Base-by-base conservation (phyloP, 148 eudicot species). In the Beta vulgaris region DNA sequence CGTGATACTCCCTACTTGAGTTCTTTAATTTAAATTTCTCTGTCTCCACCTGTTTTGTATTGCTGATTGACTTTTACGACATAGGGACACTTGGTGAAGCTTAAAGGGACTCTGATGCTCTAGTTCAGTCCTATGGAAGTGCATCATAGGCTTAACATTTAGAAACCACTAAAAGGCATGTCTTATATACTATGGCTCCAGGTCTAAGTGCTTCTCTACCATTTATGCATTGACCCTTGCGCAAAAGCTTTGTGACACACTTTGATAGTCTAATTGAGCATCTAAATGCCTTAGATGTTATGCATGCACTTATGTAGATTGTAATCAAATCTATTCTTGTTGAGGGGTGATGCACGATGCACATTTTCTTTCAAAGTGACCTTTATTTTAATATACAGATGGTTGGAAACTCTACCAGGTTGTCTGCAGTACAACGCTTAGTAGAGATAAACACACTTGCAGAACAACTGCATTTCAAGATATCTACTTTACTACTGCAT, bases 401-500 rank as follows among this genome's bases (percentile, higher is more conserved):
- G 96, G 85, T 91, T 70, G 94, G 89, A 77, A 87, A 91, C 79
- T 89, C 99, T 68, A 95, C 98, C 75, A 88, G 93, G 83, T 83
- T 95, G 85, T 98, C 99, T 51, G 86, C 94, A 34, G 84, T 88
- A 75, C 99, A 95, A 70, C 94, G 98, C 53, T 82, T 95, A 82
- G 84, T 92, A 70, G 99, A 93, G 88, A 91, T 95, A 75, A 95
- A 95, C 82, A 84, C 85, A 57, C 83, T 95, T 57, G 98, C 98
- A 19, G 99, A 95, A 86, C 97, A 90, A 78, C 78, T 95, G 77
- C 91, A 91, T 84, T 95, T 89, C 85, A 95, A 95, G 88, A 87
- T 95, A 77, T 91, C 98, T 71, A 92, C 99, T 59, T 73, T 95
- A 72, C 80, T 95, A 74, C 85, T 95, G 78, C 99, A 95, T 76